Conservation (phyloP, 805 yeast species). For the Candida vartiovaarae region DNA sequence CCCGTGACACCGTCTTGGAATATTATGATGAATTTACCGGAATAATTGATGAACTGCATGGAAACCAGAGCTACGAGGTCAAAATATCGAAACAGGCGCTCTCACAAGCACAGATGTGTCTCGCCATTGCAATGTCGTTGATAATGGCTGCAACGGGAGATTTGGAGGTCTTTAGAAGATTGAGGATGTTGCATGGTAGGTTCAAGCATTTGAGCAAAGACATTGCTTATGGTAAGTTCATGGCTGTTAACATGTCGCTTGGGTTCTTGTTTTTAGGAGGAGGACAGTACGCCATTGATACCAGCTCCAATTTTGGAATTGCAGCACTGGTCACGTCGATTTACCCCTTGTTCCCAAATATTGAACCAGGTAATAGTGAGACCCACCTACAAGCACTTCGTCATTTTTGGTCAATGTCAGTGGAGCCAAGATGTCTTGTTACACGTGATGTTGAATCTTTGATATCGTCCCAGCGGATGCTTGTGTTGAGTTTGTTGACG, state of each 20-base stretch:
- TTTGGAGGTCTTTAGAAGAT: conserved; percentile 63
- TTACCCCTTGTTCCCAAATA: conserved; percentile 66
- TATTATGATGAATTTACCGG: conserved; percentile 25
- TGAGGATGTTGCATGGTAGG: conserved; percentile 59
- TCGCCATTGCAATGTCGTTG: conserved; percentile 60
- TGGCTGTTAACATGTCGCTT: conserved; percentile 73
- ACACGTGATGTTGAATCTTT: conserved; percentile 61
- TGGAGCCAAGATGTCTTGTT: conserved; percentile 75
- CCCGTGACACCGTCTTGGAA: conserved; percentile 47
- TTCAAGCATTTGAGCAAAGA: conserved; percentile 15
- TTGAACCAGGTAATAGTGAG: conserved; percentile 33
- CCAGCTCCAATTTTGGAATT: conserved; percentile 48
- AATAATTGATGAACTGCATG: conserved; percentile 4
- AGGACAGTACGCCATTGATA: conserved; percentile 78
- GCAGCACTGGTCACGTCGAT: conserved; percentile 67
- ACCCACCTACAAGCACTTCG: conserved; percentile 78
- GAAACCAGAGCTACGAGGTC: conserved; percentile 44
- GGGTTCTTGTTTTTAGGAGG: conserved; percentile 90
- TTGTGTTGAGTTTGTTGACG: conserved; percentile 30
- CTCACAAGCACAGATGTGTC: conserved; percentile 45
- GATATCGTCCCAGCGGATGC: conserved; percentile 44
- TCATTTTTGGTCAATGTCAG: conserved; percentile 85
- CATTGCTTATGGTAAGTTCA: conserved; percentile 57
- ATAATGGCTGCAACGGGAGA: conserved; percentile 93
- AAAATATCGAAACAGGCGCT: conserved; percentile 48